Evolutionary conservation across 495 filamentous ascomycete genomes (phyloP), one percentile per base, ranked within the genome.

Genomic region (Neurospora pannonica): DNA sequence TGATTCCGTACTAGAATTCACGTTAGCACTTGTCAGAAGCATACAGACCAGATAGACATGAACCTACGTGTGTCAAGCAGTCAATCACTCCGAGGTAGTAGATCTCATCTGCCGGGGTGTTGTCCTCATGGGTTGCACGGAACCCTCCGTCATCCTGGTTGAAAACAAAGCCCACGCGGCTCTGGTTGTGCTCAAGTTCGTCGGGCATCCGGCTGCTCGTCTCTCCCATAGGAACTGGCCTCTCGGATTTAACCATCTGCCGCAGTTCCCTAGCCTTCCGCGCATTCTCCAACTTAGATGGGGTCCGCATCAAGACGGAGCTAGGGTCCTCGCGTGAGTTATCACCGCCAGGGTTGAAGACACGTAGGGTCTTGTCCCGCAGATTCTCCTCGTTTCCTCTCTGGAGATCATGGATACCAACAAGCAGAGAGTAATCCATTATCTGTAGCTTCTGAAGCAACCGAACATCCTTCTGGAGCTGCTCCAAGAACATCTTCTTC

Each of bases 81-180:
- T 98, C 97, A 79, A 98, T 98, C 75, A 99, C 96, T 13, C 96
- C 96, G 8, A 99, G 88, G 80, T 98, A 99, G 78, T 98, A 99
- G 39, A 99, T 94, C 83, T 97, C 94, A 72, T 97, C 94, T 2
- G 90, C 95, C 9, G 92, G 89, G 36, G 86, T 82, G 75, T 96
- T 91, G 83, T 96, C 91, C 81, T 98, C 94, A 79, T 97, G 95
- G 9, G 96, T 98, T 8, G 96, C 97, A 75, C 91, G 87, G 81
- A 97, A 94, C 3, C 96, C 96, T 71, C 96, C 96, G 81, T 98
- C 95, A 78, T 98, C 95, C 71, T 90, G 89, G 81, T 97, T 98
- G 81, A 98, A 98, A 76, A 93, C 87, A 75, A 87, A 85, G 5
- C 88, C 87, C 9, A 79, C 78, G 40, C 86, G 83, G 43, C 74